Conservation (phyloP, 1,284 basidiomycete species). For the Schizophyllum amplum region DNA sequence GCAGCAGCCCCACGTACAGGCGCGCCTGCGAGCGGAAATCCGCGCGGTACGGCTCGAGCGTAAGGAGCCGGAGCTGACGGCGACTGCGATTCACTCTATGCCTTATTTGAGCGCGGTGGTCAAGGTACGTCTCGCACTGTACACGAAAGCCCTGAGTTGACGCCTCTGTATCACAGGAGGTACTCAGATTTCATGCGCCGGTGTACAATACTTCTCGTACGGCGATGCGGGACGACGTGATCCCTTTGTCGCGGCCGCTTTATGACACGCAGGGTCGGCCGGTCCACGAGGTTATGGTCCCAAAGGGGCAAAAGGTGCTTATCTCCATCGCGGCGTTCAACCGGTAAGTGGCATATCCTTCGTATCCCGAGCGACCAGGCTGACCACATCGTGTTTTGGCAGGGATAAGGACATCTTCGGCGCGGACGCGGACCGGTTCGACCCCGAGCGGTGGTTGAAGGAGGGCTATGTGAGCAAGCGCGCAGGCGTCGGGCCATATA, state of each 20-base stretch:
- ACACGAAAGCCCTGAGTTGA: constrained; percentile 30
- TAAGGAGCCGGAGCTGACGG: constrained; percentile 20
- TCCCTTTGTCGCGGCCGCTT: not conserved
- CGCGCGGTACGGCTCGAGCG: constrained; percentile 17
- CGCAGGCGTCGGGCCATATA: constrained; percentile 40
- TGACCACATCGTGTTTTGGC: constrained; percentile 16
- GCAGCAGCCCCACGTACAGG: constrained; percentile 28
- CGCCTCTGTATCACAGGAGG: constrained; percentile 21
- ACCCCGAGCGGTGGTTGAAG: constrained; percentile 44
- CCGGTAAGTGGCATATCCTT: constrained; percentile 19
- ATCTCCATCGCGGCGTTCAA: constrained; percentile 32
- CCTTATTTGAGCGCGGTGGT: constrained; percentile 34
- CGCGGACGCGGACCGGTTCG: constrained; percentile 41
- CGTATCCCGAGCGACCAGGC: not conserved
- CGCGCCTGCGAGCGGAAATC: constrained; percentile 31
- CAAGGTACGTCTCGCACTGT: constrained; percentile 26
- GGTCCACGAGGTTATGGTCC: constrained; percentile 24
- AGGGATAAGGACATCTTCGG: constrained; percentile 37
- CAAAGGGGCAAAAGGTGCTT: constrained; percentile 28
- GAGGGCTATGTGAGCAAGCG: constrained; percentile 30
- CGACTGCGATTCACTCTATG: constrained; percentile 34
- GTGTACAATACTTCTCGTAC: not conserved
- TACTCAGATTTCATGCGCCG: not conserved
- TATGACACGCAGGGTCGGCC: constrained; percentile 19
- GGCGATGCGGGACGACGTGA: constrained; percentile 2